phyloP scores from a whole-genome alignment of 345 rosid species.

The Erodium maritimum region DNA sequence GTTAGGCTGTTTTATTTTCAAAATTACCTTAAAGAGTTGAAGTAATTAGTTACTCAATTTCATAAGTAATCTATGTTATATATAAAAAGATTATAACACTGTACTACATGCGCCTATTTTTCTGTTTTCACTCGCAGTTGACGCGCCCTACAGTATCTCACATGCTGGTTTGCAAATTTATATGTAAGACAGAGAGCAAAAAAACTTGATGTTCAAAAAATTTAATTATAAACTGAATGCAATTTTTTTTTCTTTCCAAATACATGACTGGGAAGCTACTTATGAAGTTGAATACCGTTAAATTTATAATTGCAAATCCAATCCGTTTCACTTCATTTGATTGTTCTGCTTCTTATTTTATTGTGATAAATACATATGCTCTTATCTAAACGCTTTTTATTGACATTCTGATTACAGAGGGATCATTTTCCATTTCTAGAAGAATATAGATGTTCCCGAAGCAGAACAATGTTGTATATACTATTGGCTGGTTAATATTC shows the following conservation, averaged over 20 bases:
- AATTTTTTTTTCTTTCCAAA: conserved; percentile 32
- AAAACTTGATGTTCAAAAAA: too few species aligned
- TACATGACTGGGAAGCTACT: conserved; percentile 99
- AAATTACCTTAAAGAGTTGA: too few species aligned
- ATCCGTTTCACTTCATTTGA: not conserved
- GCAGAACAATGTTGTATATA: conserved; percentile 91
- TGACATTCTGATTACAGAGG: conserved; percentile 45
- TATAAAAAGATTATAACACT: too few species aligned
- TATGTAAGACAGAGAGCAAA: too few species aligned
- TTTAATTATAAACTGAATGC: too few species aligned
- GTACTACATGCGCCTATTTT: too few species aligned
- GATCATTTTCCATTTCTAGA: conserved; percentile 94
- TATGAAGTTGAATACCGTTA: conserved; percentile 77
- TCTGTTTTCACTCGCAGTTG: too few species aligned
- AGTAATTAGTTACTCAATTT: too few species aligned
- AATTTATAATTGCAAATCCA: conserved; percentile 66
- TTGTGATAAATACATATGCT: conserved; percentile 1
- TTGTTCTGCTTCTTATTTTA: conserved; percentile 8
- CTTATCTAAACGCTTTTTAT: conserved; percentile 2
- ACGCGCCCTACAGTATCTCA: too few species aligned
- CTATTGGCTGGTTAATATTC: conserved; percentile 91
- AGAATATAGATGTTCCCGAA: conserved; percentile 85
- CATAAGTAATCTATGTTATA: too few species aligned
- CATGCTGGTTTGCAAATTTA: too few species aligned
- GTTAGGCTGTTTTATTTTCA: too few species aligned